These are phyloP conservation scores for Aspergillus uvarum DNA, from an alignment of 2,329 filamentous ascomycete genomes.

Conservation along the genomic window DNA sequence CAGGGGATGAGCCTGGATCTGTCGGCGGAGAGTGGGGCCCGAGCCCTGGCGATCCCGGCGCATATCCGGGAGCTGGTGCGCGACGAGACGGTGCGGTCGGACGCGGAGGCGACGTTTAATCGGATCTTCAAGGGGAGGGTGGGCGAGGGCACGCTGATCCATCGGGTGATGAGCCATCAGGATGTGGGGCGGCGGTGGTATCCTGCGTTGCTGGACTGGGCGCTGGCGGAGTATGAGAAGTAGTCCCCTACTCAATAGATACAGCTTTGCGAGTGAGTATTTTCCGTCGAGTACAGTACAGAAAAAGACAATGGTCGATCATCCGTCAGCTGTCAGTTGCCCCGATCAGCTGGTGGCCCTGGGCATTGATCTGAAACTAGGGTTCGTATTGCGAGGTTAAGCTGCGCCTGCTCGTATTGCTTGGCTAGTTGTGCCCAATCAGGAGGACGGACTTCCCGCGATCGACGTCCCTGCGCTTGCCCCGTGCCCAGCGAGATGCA, in stretches of 20 bases:
- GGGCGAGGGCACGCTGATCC: constrained; percentile 36
- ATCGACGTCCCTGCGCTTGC: too few relatives aligned
- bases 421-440: too few relatives aligned
- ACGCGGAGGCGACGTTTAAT: constrained; percentile 40
- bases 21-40: constrained; percentile 26
- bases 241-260: too few relatives aligned
- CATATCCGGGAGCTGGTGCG: constrained; percentile 19
- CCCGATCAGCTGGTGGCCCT: too few relatives aligned
- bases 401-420: too few relatives aligned
- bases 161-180: constrained; percentile 39
- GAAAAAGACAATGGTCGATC: too few relatives aligned
- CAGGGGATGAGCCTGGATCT: constrained; percentile 38
- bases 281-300: too few relatives aligned
- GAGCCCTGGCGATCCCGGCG: constrained; percentile 27
- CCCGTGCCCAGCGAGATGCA: too few relatives aligned
- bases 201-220: constrained; percentile 33
- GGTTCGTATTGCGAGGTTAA: neutral
- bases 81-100: constrained; percentile 35
- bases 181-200: constrained; percentile 40
- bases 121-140: constrained; percentile 31
- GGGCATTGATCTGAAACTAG: neutral
- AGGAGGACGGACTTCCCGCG: too few relatives aligned
- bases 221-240: constrained; percentile 26
- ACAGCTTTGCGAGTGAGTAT: too few relatives aligned
- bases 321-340: too few relatives aligned